Evolutionary conservation across 495 filamentous ascomycete species (phyloP).

Genomic region (Pyronema domesticum): DNA sequence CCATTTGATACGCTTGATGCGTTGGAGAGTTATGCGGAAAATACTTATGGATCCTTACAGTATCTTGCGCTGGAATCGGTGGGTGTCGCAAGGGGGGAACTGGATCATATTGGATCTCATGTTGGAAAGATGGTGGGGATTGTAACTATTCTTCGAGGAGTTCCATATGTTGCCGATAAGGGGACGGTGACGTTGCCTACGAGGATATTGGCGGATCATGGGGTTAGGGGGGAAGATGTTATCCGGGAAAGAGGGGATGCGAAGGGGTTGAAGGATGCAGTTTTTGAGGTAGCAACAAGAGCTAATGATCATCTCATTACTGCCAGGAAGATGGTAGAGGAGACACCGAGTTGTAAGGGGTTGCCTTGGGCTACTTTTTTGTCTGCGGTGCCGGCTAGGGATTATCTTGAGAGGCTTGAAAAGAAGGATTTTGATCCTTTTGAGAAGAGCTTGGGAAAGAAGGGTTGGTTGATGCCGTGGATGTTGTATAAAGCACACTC

Average conservation of each 20-base stretch:
- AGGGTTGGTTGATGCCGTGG: conserved; percentile 82
- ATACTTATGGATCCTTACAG: conserved; percentile 82
- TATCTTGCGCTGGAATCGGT: conserved; percentile 70
- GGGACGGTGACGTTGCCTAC: conserved; percentile 57
- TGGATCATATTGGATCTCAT: conserved; percentile 84
- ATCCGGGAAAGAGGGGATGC: conserved; percentile 62
- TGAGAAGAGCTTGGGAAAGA: conserved; percentile 39
- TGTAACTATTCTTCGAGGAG: conserved; percentile 58
- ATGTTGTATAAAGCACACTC: conserved; percentile 55
- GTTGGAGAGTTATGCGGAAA: conserved; percentile 77
- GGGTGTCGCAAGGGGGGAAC: conserved; percentile 58
- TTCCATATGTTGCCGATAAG: conserved; percentile 70
- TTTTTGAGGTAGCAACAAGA: conserved; percentile 79
- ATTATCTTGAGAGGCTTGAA: conserved; percentile 66
- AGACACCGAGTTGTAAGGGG: conserved; percentile 54
- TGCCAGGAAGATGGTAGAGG: conserved; percentile 70
- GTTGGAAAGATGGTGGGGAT: conserved; percentile 90
- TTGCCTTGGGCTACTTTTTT: conserved; percentile 40
- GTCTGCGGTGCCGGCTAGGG: conserved; percentile 40
- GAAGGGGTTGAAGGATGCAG: conserved; percentile 63
- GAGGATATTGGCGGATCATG: conserved; percentile 69
- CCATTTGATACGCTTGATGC: conserved; percentile 57
- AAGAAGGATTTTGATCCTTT: conserved; percentile 71
- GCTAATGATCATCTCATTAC: conserved; percentile 94
- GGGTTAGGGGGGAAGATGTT: conserved; percentile 73